phyloP scores from a whole-genome alignment of 1,139 yeast species.

The Suhomyces bokatorum region DNA sequence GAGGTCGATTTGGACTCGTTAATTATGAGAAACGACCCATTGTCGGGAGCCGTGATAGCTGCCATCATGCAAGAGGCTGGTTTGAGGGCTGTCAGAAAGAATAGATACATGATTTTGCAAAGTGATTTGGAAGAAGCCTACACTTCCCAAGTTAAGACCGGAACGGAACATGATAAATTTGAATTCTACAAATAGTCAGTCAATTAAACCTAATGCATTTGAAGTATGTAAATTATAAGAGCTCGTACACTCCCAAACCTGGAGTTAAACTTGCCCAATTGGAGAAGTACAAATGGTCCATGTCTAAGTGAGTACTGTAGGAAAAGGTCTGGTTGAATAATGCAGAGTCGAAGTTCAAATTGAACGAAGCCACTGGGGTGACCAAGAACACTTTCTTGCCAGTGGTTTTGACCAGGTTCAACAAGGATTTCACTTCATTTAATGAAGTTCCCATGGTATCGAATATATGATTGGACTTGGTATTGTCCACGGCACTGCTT shows the following conservation, averaged over 20 bases:
- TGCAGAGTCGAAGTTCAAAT: conserved; percentile 20
- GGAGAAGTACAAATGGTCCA: conserved; percentile 65
- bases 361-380: conserved; percentile 52
- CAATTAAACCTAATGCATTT: conserved; percentile 1
- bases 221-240: conserved; percentile 18
- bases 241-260: conserved; percentile 58
- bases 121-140: conserved; percentile 97
- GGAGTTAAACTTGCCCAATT: conserved; percentile 50
- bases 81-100: conserved; percentile 94
- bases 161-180: conserved; percentile 93
- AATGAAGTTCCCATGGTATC: conserved; percentile 61
- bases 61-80: conserved; percentile 99
- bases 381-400: conserved; percentile 33
- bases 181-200: conserved; percentile 79
- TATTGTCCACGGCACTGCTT: conserved; percentile 16
- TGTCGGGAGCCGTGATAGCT: conserved; percentile 96
- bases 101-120: conserved; percentile 93
- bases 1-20: conserved; percentile 95
- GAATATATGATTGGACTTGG: conserved; percentile 27
- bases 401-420: conserved; percentile 14
- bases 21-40: conserved; percentile 92
- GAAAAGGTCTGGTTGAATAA: conserved; percentile 41
- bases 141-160: conserved; percentile 93
- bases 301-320: conserved; percentile 53
- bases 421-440: conserved; percentile 22